A percentile compares a stretch with the other conserved stretches of the same genome.
Conservation (phyloP, 495 filamentous ascomycete species). For the Aspergillus bridgeri region DNA sequence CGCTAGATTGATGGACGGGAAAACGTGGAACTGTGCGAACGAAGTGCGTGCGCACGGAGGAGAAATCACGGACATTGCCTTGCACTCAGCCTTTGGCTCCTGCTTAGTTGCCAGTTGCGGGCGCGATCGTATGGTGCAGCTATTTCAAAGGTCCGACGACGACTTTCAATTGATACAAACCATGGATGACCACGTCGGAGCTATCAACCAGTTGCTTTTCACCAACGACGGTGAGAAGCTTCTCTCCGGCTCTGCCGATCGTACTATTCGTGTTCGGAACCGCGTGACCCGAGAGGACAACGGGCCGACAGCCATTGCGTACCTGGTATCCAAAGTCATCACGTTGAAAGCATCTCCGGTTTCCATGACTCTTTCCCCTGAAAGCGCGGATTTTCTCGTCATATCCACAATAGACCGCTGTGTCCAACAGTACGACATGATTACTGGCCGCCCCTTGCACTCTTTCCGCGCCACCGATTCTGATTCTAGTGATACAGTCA, state of each 20-base stretch:
- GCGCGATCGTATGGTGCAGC: constrained; percentile 84
- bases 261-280: constrained; percentile 76
- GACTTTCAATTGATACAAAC: constrained; percentile 65
- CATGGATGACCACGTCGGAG: constrained; percentile 73
- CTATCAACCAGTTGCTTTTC: constrained; percentile 62
- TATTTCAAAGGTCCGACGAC: constrained; percentile 62
- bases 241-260: constrained; percentile 83
- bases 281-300: constrained; percentile 63
- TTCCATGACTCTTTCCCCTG: constrained; percentile 68
- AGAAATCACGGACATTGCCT: constrained; percentile 79
- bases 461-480: constrained; percentile 80
- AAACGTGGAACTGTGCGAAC: constrained; percentile 50
- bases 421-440: constrained; percentile 70
- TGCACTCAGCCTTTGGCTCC: constrained; percentile 37
- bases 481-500: constrained; percentile 72
- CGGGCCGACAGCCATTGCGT: constrained; percentile 66
- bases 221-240: constrained; percentile 63
- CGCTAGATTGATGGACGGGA: constrained; percentile 41
- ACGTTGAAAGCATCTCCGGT: constrained; percentile 81
- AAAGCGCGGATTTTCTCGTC: constrained; percentile 57
- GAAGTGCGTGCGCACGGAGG: constrained; percentile 80
- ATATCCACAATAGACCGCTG: constrained; percentile 83
- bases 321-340: constrained; percentile 69
- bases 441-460: constrained; percentile 63
- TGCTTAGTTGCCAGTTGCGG: constrained; percentile 73